Evolutionary conservation across 202 grass and related monocot genomes (phyloP).

Genomic region (Zizania palustris): DNA sequence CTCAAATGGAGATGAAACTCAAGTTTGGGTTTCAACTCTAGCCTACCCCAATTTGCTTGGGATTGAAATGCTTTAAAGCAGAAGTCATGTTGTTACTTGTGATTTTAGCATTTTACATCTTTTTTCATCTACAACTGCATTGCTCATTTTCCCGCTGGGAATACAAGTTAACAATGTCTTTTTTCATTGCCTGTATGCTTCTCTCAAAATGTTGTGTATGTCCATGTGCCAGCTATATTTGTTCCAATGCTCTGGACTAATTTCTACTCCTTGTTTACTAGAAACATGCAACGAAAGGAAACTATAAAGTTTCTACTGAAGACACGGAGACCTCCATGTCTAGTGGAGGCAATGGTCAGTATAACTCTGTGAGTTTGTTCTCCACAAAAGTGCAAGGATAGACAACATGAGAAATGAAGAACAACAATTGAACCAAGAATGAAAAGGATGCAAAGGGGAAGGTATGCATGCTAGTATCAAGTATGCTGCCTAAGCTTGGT

Average conservation of each 20-base stretch:
- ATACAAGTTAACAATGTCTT: slow-evolving; percentile 19
- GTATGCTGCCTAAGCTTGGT: not conserved
- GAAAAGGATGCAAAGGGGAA: not conserved
- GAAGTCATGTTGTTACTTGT: not conserved
- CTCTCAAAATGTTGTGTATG: not conserved
- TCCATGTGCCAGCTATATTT: not conserved
- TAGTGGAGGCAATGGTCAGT: not conserved
- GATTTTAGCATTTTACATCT: not conserved
- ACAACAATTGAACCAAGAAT: not conserved
- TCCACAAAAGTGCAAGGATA: slow-evolving; percentile 17
- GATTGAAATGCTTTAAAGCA: too few relatives aligned
- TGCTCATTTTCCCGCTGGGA: not conserved
- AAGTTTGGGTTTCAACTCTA: too few relatives aligned
- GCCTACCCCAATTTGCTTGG: too few relatives aligned
- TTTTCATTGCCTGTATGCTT: slow-evolving; percentile 2
- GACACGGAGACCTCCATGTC: not conserved
- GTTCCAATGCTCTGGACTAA: slow-evolving; percentile 26
- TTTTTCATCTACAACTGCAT: not conserved
- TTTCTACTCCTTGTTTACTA: slow-evolving; percentile 8
- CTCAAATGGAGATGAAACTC: too few relatives aligned
- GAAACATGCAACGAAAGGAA: slow-evolving; percentile 27
- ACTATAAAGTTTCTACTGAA: not conserved
- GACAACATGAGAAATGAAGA: slow-evolving; percentile 3
- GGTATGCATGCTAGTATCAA: not conserved
- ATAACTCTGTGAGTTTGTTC: slow-evolving; percentile 16